phyloP scores from a whole-genome alignment of 2,329 filamentous ascomycete genomes.

The Colletotrichum euphorbiae region DNA sequence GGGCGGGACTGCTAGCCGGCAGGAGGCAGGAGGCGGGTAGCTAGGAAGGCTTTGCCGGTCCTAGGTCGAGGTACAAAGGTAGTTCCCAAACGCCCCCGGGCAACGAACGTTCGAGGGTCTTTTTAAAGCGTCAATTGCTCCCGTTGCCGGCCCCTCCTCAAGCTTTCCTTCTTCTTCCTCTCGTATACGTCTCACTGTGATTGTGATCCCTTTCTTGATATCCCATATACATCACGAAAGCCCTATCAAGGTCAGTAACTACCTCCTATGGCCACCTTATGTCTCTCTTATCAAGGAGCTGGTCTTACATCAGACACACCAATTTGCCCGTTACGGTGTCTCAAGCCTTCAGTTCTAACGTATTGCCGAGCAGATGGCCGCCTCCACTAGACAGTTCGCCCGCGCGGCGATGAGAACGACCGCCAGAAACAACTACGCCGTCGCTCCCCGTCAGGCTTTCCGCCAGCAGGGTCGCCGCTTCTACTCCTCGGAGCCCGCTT shows the following conservation, averaged over 20 bases:
- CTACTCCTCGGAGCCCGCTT: conserved; percentile 77
- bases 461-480: conserved; percentile 80
- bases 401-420: conserved; percentile 70
- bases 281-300: conserved; percentile 22
- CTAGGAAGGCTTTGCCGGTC: background rate
- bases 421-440: conserved; percentile 69
- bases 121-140: conserved; percentile 22
- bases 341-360: conserved; percentile 1
- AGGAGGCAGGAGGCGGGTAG: conserved; percentile 3
- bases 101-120: conserved; percentile 25
- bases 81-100: conserved; percentile 38
- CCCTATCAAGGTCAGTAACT: conserved; percentile 29
- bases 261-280: conserved; percentile 4
- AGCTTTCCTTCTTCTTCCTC: background rate
- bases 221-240: conserved; percentile 11
- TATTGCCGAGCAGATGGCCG: conserved; percentile 25
- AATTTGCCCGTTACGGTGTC: background rate
- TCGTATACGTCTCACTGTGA: conserved; percentile 12
- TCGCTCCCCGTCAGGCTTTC: conserved; percentile 74
- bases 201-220: conserved; percentile 13
- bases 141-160: background rate
- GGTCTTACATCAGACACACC: conserved; percentile 8
- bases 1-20: conserved; percentile 1
- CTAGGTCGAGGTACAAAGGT: conserved; percentile 19
- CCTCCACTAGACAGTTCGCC: conserved; percentile 58